Conservation (phyloP, 305 asterid species). For the Petunia hybrid region DNA sequence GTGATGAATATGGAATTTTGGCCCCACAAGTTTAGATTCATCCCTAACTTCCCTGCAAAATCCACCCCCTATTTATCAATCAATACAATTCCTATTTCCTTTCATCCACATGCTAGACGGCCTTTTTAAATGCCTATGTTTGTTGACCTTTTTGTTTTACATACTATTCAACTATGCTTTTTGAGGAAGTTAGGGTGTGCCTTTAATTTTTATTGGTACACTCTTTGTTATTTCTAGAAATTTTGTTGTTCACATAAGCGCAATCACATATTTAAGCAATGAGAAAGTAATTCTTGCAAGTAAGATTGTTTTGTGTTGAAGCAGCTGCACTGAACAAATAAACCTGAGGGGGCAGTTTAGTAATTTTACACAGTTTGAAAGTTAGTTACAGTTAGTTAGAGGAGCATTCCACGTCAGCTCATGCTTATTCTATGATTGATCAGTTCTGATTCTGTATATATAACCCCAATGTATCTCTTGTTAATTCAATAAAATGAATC, state of each 20-base stretch:
- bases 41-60: neutral
- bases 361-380: no score
- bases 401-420: no score
- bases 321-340: no score
- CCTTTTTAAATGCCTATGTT: neutral
- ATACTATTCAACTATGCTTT: neutral
- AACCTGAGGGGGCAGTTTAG: no score
- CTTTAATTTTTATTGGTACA: neutral
- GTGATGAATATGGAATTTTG: conserved; percentile 10
- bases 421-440: no score
- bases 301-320: neutral
- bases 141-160: conserved; percentile 19
- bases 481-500: no score
- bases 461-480: no score
- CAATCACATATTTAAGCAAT: neutral
- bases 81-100: neutral
- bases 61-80: neutral
- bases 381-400: no score
- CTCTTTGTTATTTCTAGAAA: conserved; percentile 19
- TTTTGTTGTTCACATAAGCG: conserved; percentile 11
- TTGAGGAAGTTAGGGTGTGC: neutral
- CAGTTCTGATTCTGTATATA: no score
- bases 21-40: neutral
- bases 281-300: conserved; percentile 8
- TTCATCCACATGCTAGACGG: neutral